phyloP scores from a whole-genome alignment of 768 basidiomycete species.

The Fomitopsis serialis region DNA sequence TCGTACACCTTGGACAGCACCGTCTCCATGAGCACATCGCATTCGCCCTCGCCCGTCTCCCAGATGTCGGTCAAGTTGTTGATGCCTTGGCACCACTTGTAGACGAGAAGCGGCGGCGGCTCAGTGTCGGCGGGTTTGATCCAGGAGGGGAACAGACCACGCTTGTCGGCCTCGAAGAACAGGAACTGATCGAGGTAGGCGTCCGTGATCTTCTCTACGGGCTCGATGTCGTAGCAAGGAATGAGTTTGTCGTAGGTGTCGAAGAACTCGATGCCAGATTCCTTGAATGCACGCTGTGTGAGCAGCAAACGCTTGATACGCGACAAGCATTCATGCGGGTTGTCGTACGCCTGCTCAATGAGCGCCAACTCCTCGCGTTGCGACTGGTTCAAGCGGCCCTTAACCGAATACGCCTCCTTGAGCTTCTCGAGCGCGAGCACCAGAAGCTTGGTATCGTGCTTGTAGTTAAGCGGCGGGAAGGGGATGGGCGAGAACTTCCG shows the following conservation, averaged over 20 bases:
- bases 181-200: constrained; percentile 98
- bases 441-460: constrained; percentile 97
- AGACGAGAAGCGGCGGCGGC: constrained; percentile 93
- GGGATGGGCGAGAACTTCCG: constrained; percentile 98
- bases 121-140: constrained; percentile 98
- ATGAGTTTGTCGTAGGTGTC: constrained; percentile 98
- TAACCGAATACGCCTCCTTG: constrained; percentile 98
- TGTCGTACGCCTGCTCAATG: constrained; percentile 99
- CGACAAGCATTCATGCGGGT: constrained; percentile 97
- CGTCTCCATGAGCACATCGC: constrained; percentile 98
- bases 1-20: constrained; percentile 97
- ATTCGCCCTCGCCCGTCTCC: constrained; percentile 98
- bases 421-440: constrained; percentile 96
- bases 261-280: constrained; percentile 94
- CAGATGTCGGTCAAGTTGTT: constrained; percentile 98
- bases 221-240: constrained; percentile 98
- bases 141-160: constrained; percentile 97
- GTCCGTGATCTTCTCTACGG: constrained; percentile 99
- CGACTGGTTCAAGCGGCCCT: constrained; percentile 94
- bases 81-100: constrained; percentile 99
- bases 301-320: constrained; percentile 96
- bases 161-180: constrained; percentile 98
- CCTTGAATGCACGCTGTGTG: constrained; percentile 98
- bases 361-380: constrained; percentile 97
- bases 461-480: constrained; percentile 98